Evolutionary conservation across 108 stramenopile genomes (phyloP).

Genomic region (Pinguiococcus pyrenoidosus): DNA sequence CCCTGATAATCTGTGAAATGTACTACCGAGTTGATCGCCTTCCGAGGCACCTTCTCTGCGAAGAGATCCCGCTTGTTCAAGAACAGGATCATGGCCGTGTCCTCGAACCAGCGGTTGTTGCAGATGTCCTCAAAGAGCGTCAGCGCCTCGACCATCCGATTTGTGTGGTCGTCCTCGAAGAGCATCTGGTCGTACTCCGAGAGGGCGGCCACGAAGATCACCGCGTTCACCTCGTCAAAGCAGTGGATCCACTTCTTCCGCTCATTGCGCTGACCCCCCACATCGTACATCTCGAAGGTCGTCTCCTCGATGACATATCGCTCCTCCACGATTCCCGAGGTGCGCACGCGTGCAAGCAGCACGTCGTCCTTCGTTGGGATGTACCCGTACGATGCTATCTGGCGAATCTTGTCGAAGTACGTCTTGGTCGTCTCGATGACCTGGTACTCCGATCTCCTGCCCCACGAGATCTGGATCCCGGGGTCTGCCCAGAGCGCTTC

Average conservation of each 20-base stretch:
- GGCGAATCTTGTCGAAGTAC: slow-evolving; percentile 57
- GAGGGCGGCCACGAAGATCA: slow-evolving; percentile 27
- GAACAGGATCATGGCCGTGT: slow-evolving; percentile 31
- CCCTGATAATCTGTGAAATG: no score
- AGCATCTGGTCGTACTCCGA: slow-evolving; percentile 24
- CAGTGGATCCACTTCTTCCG: slow-evolving; percentile 46
- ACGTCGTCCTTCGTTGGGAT: slow-evolving; percentile 80
- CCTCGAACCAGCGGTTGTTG: slow-evolving; percentile 19
- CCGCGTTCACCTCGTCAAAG: slow-evolving; percentile 32
- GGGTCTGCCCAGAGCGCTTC: slow-evolving; percentile 32
- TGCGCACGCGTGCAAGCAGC: slow-evolving; percentile 82
- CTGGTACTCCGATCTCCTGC: slow-evolving; percentile 6
- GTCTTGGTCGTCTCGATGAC: slow-evolving; percentile 65
- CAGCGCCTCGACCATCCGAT: slow-evolving; percentile 21
- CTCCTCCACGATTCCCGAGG: slow-evolving; percentile 78
- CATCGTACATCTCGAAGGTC: slow-evolving; percentile 37
- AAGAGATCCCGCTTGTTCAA: slow-evolving; percentile 39
- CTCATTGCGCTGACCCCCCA: slow-evolving; percentile 45
- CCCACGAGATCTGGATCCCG: slow-evolving; percentile 19
- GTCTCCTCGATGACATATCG: slow-evolving; percentile 64
- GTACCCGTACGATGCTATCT: slow-evolving; percentile 59
- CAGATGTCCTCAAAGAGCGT: slow-evolving; percentile 31
- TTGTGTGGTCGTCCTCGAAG: slow-evolving; percentile 17
- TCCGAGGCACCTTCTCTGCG: slow-evolving; percentile 24
- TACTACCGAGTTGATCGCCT: no score